Evolutionary conservation across 768 basidiomycete genomes (phyloP).

Genomic region (Kwoniella sp.): DNA sequence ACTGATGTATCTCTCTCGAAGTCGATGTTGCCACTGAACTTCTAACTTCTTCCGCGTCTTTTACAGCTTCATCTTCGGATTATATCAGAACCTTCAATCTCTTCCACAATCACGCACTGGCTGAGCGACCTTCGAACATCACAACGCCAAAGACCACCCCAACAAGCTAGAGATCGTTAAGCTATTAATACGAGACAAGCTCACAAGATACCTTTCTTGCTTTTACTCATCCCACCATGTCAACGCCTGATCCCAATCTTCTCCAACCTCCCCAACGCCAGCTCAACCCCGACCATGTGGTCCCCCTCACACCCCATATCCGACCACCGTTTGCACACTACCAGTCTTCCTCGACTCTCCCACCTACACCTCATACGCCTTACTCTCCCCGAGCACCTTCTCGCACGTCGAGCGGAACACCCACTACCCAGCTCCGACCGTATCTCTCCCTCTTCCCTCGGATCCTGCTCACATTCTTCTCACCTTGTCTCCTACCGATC

Average conservation of each 20-base stretch:
- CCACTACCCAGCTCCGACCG: constrained; percentile 63
- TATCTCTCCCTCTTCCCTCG: constrained; percentile 82
- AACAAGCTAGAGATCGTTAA: neutral
- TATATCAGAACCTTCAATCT: neutral
- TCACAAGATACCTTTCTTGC: too few relatives aligned
- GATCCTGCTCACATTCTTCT: constrained; percentile 85
- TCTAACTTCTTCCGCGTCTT: neutral
- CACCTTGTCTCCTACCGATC: constrained; percentile 85
- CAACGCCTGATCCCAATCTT: constrained; percentile 9
- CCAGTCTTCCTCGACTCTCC: constrained; percentile 40
- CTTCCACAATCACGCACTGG: neutral
- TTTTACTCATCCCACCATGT: neutral
- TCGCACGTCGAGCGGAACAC: neutral
- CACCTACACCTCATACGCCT: constrained; percentile 43
- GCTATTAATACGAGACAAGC: too few relatives aligned
- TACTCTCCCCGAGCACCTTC: constrained; percentile 22
- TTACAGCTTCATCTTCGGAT: neutral
- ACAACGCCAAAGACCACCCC: neutral
- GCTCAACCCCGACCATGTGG: constrained; percentile 36
- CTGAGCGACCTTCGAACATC: neutral
- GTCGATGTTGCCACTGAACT: neutral
- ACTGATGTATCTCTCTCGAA: neutral
- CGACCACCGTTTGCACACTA: constrained; percentile 49
- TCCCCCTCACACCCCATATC: constrained; percentile 45
- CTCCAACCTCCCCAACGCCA: constrained; percentile 19